Conservation (phyloP, 225 moss, liverwort and hornwort genomes). For the Antitrichia curtipendula region DNA sequence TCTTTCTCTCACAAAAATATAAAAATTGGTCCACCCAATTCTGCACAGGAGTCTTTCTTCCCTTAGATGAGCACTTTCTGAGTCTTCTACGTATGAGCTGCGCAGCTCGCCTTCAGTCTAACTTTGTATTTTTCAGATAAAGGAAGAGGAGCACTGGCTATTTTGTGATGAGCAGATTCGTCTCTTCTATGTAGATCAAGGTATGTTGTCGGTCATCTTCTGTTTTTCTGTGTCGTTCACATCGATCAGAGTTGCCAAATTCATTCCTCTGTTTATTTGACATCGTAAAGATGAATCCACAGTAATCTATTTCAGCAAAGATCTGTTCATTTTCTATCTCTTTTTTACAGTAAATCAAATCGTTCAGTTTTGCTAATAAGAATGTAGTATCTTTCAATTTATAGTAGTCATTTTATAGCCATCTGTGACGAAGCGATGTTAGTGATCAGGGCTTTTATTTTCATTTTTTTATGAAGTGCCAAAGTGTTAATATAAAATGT, state of each 20-base stretch:
- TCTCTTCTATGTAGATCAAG: conserved; percentile 1
- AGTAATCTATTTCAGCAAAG: background rate
- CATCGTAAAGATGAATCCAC: background rate
- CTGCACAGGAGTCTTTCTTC: too few species aligned
- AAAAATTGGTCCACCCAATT: too few species aligned
- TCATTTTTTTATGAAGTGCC: too few species aligned
- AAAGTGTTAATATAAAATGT: too few species aligned
- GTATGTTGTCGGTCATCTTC: background rate
- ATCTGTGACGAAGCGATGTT: too few species aligned
- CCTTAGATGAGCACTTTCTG: too few species aligned
- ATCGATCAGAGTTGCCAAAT: background rate
- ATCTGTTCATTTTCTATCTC: background rate
- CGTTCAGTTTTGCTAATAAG: background rate
- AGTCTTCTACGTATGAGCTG: too few species aligned
- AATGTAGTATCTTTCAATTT: too few species aligned
- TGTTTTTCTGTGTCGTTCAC: background rate
- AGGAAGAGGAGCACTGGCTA: conserved; percentile 14
- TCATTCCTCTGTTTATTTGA: background rate
- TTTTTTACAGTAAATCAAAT: background rate
- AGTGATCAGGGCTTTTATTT: too few species aligned
- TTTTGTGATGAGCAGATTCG: conserved; percentile 15
- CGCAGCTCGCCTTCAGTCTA: conserved; percentile 4
- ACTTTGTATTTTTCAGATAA: conserved; percentile 25
- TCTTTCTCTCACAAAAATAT: too few species aligned
- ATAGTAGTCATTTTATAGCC: too few species aligned